Evolutionary conservation across 2,329 filamentous ascomycete species (phyloP).

Genomic region (Onygena corvina): DNA sequence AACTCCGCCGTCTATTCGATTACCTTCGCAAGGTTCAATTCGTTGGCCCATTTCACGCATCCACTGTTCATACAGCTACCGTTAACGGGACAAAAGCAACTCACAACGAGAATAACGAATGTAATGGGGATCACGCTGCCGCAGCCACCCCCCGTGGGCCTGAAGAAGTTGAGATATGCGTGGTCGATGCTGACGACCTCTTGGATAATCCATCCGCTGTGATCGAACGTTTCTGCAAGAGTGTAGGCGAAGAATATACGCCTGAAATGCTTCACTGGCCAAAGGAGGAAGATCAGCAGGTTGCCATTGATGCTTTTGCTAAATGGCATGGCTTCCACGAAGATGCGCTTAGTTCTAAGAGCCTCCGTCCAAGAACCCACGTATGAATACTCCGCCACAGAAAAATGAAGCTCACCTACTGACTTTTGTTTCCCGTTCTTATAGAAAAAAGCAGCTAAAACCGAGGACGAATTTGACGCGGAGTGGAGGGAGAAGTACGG

Average conservation of each 20-base stretch:
- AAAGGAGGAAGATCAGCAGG: slow-evolving; percentile 55
- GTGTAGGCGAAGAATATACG: slow-evolving; percentile 63
- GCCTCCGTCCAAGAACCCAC: slow-evolving; percentile 50
- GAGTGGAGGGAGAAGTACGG: slow-evolving; percentile 53
- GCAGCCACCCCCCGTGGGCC: slow-evolving; percentile 9
- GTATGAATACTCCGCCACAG: slow-evolving; percentile 24
- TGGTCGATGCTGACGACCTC: slow-evolving; percentile 88
- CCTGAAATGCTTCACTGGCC: slow-evolving; percentile 77
- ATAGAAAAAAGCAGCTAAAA: slow-evolving; percentile 26
- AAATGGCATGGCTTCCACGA: slow-evolving; percentile 98
- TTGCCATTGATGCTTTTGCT: slow-evolving; percentile 66
- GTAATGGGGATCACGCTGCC: slow-evolving; percentile 15
- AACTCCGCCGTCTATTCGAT: slow-evolving; percentile 78
- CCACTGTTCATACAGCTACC: slow-evolving; percentile 24
- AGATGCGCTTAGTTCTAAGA: slow-evolving; percentile 74
- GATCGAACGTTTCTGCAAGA: slow-evolving; percentile 67
- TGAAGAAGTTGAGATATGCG: slow-evolving; percentile 54
- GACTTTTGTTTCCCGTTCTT: slow-evolving; percentile 1
- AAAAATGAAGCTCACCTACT: not conserved
- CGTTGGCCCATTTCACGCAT: slow-evolving; percentile 56
- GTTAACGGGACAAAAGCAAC: slow-evolving; percentile 20
- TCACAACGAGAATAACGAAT: slow-evolving; percentile 18
- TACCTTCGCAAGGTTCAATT: slow-evolving; percentile 59
- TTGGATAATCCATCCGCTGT: slow-evolving; percentile 69
- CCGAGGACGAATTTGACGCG: slow-evolving; percentile 44